Evolutionary conservation across 78 protist species (phyloP).

Genomic region (Dictyostelium brefeldianum): DNA sequence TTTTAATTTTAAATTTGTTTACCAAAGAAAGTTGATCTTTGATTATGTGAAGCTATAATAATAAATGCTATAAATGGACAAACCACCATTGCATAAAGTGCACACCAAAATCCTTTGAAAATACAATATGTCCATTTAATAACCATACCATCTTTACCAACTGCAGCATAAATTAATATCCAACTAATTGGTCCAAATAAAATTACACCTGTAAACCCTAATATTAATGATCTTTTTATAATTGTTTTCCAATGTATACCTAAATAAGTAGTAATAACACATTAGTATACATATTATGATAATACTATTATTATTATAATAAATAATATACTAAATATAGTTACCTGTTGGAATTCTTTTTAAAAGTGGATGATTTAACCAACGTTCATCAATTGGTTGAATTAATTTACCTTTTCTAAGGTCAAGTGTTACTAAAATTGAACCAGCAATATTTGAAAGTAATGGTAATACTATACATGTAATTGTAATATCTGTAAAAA

Average conservation of each 20-base stretch:
- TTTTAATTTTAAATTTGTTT: neutral
- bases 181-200: slow-evolving; percentile 13
- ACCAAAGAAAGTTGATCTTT: slow-evolving; percentile 45
- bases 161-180: neutral
- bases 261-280: neutral
- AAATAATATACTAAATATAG: neutral
- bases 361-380: slow-evolving; percentile 43
- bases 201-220: slow-evolving; percentile 16
- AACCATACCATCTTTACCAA: slow-evolving; percentile 16
- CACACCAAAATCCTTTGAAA: slow-evolving; percentile 53
- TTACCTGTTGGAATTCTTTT: slow-evolving; percentile 53
- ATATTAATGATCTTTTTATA: slow-evolving; percentile 25
- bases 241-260: slow-evolving; percentile 41
- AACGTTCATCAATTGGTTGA: slow-evolving; percentile 55
- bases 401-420: slow-evolving; percentile 58
- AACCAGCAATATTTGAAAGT: neutral
- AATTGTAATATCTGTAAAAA: slow-evolving; percentile 48
- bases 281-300: neutral
- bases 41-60: slow-evolving; percentile 40
- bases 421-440: slow-evolving; percentile 40
- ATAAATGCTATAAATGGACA: slow-evolving; percentile 50
- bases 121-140: slow-evolving; percentile 55
- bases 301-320: too few species aligned
- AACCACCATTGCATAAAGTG: slow-evolving; percentile 1
- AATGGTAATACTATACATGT: slow-evolving; percentile 30